These are phyloP conservation scores for Phytophthora fragariae DNA, from an alignment of 352 stramenopile species.

Conservation along the genomic window DNA sequence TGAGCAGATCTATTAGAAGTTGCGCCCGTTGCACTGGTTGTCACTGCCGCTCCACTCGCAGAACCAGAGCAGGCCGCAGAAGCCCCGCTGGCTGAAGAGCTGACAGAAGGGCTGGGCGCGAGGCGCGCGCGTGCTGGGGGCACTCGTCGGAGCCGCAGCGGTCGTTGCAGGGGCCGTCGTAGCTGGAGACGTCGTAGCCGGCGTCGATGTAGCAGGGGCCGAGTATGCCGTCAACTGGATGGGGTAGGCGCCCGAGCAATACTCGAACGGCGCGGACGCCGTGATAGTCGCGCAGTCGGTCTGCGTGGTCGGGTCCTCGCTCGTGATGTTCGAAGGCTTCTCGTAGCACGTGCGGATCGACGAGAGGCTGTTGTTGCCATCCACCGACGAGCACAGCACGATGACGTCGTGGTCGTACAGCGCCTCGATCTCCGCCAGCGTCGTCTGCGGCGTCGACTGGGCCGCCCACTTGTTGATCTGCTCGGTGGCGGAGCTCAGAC, in stretches of 20 bases:
- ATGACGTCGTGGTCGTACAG: conserved; percentile 68
- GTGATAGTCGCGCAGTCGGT: conserved; percentile 53
- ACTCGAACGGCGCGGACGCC: conserved; percentile 49
- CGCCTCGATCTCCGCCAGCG: conserved; percentile 44
- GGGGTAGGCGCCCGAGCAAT: conserved; percentile 49
- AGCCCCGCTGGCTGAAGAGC: conserved; percentile 33
- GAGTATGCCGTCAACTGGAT: conserved; percentile 57
- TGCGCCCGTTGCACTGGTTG: conserved; percentile 29
- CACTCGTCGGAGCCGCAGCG: conserved; percentile 4
- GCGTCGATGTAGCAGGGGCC: conserved; percentile 17
- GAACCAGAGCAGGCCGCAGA: conserved; percentile 39
- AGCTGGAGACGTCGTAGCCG: background rate
- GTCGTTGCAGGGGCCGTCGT: conserved; percentile 12
- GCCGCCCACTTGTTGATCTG: conserved; percentile 67
- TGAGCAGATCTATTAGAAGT: conserved; percentile 10
- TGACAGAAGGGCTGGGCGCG: conserved; percentile 35
- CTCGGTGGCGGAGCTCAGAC: conserved; percentile 39
- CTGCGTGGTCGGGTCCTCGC: conserved; percentile 46
- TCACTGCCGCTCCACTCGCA: conserved; percentile 31
- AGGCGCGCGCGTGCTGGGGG: conserved; percentile 20
- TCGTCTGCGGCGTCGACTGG: conserved; percentile 30
- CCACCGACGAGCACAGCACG: conserved; percentile 62
- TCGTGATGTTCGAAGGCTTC: conserved; percentile 45
- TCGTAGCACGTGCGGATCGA: conserved; percentile 73
- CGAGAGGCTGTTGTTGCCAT: conserved; percentile 65